Conservation (phyloP, 2,329 filamentous ascomycete genomes). For the Bimuria novae-zelandiae region DNA sequence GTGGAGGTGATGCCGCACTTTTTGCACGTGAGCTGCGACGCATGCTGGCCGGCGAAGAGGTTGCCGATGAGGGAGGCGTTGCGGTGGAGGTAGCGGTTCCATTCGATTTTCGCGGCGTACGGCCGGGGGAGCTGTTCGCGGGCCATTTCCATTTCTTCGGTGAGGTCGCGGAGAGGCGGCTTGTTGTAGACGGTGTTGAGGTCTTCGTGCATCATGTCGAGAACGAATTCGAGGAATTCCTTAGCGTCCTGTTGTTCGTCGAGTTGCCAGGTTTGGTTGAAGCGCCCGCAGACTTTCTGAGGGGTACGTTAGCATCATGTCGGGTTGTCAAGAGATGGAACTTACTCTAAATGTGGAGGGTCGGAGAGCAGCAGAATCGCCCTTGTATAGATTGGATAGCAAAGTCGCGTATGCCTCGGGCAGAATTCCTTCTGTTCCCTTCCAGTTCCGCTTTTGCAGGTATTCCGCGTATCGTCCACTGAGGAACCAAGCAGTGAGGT, state of each 20-base stretch:
- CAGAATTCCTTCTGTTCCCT: constrained; percentile 66
- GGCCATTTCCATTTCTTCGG: constrained; percentile 62
- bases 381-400: constrained; percentile 66
- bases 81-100: constrained; percentile 70
- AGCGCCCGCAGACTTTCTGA: constrained; percentile 65
- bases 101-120: constrained; percentile 73
- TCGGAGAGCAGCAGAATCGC: constrained; percentile 54
- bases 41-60: constrained; percentile 76
- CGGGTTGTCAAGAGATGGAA: neutral
- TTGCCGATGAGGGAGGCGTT: constrained; percentile 78
- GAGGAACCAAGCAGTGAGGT: constrained; percentile 66
- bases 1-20: constrained; percentile 67
- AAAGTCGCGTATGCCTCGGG: constrained; percentile 66
- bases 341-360: constrained; percentile 53
- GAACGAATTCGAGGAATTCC: constrained; percentile 83
- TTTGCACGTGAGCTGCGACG: constrained; percentile 64
- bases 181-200: constrained; percentile 71
- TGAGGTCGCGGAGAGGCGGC: constrained; percentile 62
- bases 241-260: constrained; percentile 85
- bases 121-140: constrained; percentile 65
- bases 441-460: constrained; percentile 67
- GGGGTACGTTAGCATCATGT: constrained; percentile 21
- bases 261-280: constrained; percentile 72
- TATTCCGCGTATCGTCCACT: constrained; percentile 63
- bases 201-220: constrained; percentile 83